Conservation (phyloP, 495 filamentous ascomycete genomes). For the Aeminium ludgeri region DNA sequence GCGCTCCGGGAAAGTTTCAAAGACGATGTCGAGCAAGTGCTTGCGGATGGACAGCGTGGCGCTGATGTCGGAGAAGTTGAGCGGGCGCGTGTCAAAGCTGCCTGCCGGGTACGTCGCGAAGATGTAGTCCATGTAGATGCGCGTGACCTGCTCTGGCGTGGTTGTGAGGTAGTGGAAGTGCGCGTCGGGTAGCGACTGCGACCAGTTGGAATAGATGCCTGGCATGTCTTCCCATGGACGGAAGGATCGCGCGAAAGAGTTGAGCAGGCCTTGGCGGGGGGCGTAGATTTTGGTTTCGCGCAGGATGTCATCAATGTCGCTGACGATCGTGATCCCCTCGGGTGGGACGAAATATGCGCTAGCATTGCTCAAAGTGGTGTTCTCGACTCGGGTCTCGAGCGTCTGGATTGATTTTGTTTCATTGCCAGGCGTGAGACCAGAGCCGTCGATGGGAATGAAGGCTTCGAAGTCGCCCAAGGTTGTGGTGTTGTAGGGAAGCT, state of each 20-base stretch:
- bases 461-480: conserved; percentile 51
- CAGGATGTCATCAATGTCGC: conserved; percentile 66
- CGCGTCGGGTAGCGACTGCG: conserved; percentile 36
- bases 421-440: conserved; percentile 38
- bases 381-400: conserved; percentile 47
- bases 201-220: conserved; percentile 52
- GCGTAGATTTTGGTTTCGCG: conserved; percentile 70
- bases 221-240: conserved; percentile 66
- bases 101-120: conserved; percentile 54
- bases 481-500: conserved; percentile 41
- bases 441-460: conserved; percentile 38
- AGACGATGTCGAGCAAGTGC: conserved; percentile 49
- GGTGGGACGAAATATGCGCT: conserved; percentile 61
- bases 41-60: conserved; percentile 55
- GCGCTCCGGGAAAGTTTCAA: conserved; percentile 56
- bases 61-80: conserved; percentile 59
- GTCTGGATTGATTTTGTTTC: conserved; percentile 42
- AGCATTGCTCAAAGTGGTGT: conserved; percentile 45
- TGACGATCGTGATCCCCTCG: conserved; percentile 48
- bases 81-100: conserved; percentile 57
- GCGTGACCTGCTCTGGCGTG: conserved; percentile 61
- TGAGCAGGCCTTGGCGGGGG: conserved; percentile 53
- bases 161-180: conserved; percentile 80
- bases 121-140: conserved; percentile 70
- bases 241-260: conserved; percentile 58